Percentiles rank a stretch among this genome's conserved stretches.
Conservation (phyloP, 2,329 filamentous ascomycete species). For the Sporothrix protearum region DNA sequence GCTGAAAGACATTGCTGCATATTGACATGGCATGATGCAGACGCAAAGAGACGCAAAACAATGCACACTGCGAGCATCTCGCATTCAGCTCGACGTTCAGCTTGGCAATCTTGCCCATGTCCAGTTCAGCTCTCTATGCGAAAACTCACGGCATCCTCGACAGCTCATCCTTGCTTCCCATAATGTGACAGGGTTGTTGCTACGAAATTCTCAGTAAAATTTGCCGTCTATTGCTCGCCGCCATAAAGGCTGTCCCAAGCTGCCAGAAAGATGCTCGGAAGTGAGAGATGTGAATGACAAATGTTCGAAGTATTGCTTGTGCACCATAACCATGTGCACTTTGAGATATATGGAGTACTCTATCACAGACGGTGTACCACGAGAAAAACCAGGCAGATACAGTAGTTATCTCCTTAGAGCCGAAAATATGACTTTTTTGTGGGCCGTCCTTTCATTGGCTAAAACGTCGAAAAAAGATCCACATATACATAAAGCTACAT, state of each 20-base stretch:
- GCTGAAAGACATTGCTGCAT: background rate
- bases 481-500: too few species aligned
- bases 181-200: background rate
- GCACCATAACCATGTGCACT: background rate
- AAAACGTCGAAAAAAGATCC: too few species aligned
- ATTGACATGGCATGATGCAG: background rate
- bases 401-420: too few species aligned
- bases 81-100: background rate
- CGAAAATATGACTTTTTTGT: too few species aligned
- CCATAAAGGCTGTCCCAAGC: background rate
- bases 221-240: background rate
- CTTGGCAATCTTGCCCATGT: background rate
- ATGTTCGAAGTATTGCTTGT: background rate
- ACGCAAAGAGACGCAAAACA: background rate
- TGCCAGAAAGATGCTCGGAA: background rate
- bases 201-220: background rate
- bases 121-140: background rate
- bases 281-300: background rate
- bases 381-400: too few species aligned
- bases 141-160: background rate
- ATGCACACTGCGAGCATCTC: background rate
- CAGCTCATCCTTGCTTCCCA: conserved; percentile 3
- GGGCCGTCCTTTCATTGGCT: too few species aligned
- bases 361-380: background rate
- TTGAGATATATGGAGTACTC: too few species aligned